phyloP scores from a whole-genome alignment of 148 eudicot species.

The Oxyria digyna region DNA sequence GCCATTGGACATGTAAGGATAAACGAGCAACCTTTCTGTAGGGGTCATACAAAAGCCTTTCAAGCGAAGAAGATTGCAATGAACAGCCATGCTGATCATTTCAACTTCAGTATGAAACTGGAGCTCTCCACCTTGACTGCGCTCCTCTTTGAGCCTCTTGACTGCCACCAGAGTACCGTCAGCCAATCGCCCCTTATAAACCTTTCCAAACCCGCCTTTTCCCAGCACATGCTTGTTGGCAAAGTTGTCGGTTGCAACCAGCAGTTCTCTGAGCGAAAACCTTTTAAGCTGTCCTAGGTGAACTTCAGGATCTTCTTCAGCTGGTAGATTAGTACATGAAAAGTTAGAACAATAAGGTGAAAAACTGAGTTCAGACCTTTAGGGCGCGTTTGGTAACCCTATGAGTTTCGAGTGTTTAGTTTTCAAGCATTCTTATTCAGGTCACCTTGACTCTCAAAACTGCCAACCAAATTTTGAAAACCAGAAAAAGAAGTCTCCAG shows the following conservation, averaged over 20 bases:
- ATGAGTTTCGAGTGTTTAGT: too few species aligned
- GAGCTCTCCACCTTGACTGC: constrained; percentile 60
- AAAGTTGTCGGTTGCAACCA: constrained; percentile 67
- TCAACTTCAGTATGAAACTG: constrained; percentile 88
- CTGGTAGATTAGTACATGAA: constrained; percentile 13
- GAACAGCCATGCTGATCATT: constrained; percentile 91
- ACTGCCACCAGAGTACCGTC: constrained; percentile 77
- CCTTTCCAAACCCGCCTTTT: constrained; percentile 90
- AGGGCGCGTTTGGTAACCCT: too few species aligned
- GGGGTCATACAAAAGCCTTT: constrained; percentile 73
- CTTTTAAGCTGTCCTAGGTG: constrained; percentile 64
- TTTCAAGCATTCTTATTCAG: too few species aligned
- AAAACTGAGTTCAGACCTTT: neutral
- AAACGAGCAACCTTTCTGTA: constrained; percentile 74
- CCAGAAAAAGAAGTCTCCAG: neutral
- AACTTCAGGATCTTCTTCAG: constrained; percentile 54
- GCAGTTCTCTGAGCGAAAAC: constrained; percentile 78
- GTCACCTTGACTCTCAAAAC: too few species aligned
- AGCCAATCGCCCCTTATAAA: constrained; percentile 63
- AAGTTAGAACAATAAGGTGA: too few species aligned
- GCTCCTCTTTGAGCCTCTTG: constrained; percentile 68
- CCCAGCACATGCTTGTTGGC: constrained; percentile 81
- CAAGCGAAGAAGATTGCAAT: constrained; percentile 67
- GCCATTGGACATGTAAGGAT: constrained; percentile 96
- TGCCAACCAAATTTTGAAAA: too few species aligned